phyloP scores from a whole-genome alignment of 176 grass and related monocot genomes.

The Phyllostachys edulis region DNA sequence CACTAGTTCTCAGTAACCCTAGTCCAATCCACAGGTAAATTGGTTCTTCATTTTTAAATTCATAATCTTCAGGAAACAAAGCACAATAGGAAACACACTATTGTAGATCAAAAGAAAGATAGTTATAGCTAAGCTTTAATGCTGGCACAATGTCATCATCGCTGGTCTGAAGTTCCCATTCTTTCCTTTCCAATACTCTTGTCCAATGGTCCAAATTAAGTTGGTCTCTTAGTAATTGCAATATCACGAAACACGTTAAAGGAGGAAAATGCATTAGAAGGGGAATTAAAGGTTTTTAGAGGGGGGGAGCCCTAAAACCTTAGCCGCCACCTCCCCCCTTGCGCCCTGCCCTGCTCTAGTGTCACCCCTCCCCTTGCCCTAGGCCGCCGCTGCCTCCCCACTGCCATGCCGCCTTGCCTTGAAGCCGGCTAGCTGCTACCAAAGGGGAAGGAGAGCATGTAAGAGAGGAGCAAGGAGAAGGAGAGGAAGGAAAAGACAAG shows the following conservation, averaged over 20 bases:
- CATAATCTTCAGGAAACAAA: constrained; percentile 12
- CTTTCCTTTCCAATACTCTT: background rate
- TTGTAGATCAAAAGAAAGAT: constrained; percentile 1
- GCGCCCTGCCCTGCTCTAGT: too few relatives aligned
- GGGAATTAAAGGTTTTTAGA: background rate
- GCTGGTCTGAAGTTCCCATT: background rate
- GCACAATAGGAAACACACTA: too few relatives aligned
- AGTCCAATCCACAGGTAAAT: constrained; percentile 27
- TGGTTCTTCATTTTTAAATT: background rate
- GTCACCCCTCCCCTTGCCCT: too few relatives aligned
- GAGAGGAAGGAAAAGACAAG: too few relatives aligned
- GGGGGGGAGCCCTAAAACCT: too few relatives aligned
- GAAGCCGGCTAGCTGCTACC: too few relatives aligned
- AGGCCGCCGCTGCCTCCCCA: too few relatives aligned
- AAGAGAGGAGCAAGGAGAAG: too few relatives aligned
- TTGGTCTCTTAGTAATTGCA: background rate
- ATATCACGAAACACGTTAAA: background rate
- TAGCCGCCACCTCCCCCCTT: too few relatives aligned
- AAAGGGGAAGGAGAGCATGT: too few relatives aligned
- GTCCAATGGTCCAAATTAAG: background rate
- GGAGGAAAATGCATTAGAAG: too few relatives aligned
- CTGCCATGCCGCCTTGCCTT: too few relatives aligned
- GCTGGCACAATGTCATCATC: constrained; percentile 21
- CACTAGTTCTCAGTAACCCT: background rate
- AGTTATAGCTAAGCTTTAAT: constrained; percentile 31